Evolutionary conservation across 208 protist species (phyloP), one percentile per base, ranked within the genome.

Genomic region (Porcisia hertigi): DNA sequence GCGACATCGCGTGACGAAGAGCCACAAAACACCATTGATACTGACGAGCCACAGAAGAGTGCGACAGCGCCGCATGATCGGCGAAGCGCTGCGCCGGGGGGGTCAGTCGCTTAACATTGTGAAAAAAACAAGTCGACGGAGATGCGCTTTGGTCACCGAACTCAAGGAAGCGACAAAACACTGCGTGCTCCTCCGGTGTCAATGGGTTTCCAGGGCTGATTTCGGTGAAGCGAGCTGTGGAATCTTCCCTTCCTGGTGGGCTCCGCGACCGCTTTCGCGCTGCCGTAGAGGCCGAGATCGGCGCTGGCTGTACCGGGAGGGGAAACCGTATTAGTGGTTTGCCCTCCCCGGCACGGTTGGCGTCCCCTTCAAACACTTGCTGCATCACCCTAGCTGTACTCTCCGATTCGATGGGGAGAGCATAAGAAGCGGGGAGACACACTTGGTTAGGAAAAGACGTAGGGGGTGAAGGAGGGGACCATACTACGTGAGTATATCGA

Each of bases 1-100:
- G 77, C 30, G 86, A 84, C 39, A 91, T 80, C 5, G 86, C 84
- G 34, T 86, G 85, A 0, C 85, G 85, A n/a, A 85, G 77, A 11
- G 73, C 77, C 18, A 58, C 45, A 41, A 23, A n/a, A 70, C 71
- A 82, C 73, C 71, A 78, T 23, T 73, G 76, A 63, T 79, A 47
- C 58, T 67, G 23, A 23, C 20, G 23, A 20, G 78, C 75, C 25
- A 55, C 30, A 2, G 70, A 5, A 23, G n/a, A 30, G 49, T 30
- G 47, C 12, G 71, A 60, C 7, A 69, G 8, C 4, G 3, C 55
- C 39, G 47, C 11, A 30, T 39, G 52, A 41, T 20, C 20, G 45
- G 71, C 43, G 71, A 76, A 55, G 23, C 54, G 34, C 43, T 76
- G 69, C n/a, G 75, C 64, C 14, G 71, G 64, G 7, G 60, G 39